phyloP scores from a whole-genome alignment of 192 early-diverging fungal species.

The Chytriomyces confervae region DNA sequence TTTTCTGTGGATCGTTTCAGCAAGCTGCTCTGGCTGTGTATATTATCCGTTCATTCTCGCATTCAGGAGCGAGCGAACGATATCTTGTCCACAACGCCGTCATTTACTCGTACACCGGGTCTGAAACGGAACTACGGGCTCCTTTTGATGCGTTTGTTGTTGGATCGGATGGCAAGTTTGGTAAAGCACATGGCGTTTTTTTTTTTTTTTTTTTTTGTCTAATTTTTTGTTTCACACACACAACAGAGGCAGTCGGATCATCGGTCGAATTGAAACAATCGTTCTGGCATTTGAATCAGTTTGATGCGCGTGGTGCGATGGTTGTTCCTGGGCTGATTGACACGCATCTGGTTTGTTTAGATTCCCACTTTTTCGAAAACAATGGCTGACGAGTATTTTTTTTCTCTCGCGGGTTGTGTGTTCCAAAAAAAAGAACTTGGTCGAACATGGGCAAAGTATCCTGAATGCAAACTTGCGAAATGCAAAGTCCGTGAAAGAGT shows the following conservation, averaged over 20 bases:
- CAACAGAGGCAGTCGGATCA: slow-evolving; percentile 8
- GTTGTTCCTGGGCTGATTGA: slow-evolving; percentile 61
- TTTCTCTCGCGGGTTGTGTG: too few relatives aligned
- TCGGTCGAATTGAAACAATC: not conserved
- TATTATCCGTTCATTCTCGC: not conserved
- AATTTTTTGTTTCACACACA: not conserved
- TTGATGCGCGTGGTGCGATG: slow-evolving; percentile 1
- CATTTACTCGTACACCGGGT: not conserved
- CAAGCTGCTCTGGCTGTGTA: slow-evolving; percentile 16
- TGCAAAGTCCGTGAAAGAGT: slow-evolving; percentile 19
- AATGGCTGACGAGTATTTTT: too few relatives aligned
- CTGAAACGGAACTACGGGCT: not conserved
- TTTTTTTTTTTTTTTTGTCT: not conserved
- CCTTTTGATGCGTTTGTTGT: slow-evolving; percentile 18
- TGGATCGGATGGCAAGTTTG: slow-evolving; percentile 17
- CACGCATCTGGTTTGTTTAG: slow-evolving; percentile 53
- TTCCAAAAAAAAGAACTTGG: too few relatives aligned
- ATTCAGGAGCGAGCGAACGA: not conserved
- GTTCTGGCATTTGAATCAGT: slow-evolving; percentile 21
- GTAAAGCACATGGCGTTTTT: not conserved
- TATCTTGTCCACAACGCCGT: slow-evolving; percentile 12
- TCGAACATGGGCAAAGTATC: slow-evolving; percentile 39
- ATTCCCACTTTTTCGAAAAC: not conserved
- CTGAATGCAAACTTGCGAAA: slow-evolving; percentile 41
- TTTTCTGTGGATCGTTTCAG: too few relatives aligned